phyloP scores from a whole-genome alignment of 2,329 filamentous ascomycete species.

The Pseudogymnoascus verrucosus region DNA sequence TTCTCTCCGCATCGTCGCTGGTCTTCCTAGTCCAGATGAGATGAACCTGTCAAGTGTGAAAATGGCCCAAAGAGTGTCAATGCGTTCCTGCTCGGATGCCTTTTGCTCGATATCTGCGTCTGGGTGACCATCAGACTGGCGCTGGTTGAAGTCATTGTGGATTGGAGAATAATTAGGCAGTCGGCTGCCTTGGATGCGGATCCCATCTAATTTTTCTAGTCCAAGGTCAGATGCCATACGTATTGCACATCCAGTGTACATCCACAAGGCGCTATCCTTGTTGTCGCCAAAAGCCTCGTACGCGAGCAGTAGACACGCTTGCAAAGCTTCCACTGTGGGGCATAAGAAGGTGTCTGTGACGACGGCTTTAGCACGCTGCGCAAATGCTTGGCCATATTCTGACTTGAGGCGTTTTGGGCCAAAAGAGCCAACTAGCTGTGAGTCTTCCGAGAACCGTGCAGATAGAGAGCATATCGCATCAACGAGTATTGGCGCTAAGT shows the following conservation, averaged over 20 bases:
- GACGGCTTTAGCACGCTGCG: conserved; percentile 72
- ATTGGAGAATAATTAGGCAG: conserved; percentile 12
- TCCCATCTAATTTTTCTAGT: conserved; percentile 71
- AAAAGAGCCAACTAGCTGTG: conserved; percentile 42
- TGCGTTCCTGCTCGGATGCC: conserved; percentile 47
- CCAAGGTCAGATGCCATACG: conserved; percentile 75
- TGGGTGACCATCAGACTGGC: conserved; percentile 10
- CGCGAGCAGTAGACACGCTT: conserved; percentile 74
- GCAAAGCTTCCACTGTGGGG: conserved; percentile 74
- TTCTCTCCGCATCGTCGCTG: conserved; percentile 74
- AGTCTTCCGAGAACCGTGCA: conserved; percentile 67
- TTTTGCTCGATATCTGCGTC: conserved; percentile 10
- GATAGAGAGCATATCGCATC: conserved; percentile 78
- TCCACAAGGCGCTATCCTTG: conserved; percentile 85
- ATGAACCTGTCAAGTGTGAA: conserved; percentile 84
- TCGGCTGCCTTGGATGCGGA: conserved; percentile 45
- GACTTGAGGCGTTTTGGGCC: conserved; percentile 45
- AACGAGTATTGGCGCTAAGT: conserved; percentile 74
- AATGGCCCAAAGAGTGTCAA: conserved; percentile 85
- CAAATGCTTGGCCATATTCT: conserved; percentile 70
- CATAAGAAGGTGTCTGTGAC: conserved; percentile 77
- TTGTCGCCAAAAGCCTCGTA: conserved; percentile 86
- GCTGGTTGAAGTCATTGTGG: conserved; percentile 5
- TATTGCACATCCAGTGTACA: conserved; percentile 84
- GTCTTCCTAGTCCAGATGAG: conserved; percentile 76